Evolutionary conservation across 169 alveolate genomes (phyloP).

Genomic region (Cryptosporidium ubiquitum): DNA sequence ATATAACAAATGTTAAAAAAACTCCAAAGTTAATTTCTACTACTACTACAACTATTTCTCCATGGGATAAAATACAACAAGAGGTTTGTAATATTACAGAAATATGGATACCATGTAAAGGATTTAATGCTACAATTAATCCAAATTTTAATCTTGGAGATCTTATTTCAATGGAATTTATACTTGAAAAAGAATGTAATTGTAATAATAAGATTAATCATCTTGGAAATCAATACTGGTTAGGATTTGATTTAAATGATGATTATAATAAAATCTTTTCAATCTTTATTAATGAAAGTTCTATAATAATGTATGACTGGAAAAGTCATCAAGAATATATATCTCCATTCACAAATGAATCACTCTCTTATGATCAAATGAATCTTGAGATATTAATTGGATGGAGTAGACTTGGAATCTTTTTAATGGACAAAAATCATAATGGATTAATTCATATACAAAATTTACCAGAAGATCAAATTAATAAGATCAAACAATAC

Average conservation of each 20-base stretch:
- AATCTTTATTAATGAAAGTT: neutral
- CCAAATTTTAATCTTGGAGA: neutral
- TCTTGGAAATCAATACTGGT: conserved; percentile 22
- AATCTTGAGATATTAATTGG: conserved; percentile 2
- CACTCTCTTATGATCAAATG: conserved; percentile 2
- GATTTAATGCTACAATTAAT: conserved; percentile 4
- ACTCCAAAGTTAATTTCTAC: neutral
- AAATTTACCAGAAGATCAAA: neutral
- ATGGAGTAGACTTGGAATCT: conserved; percentile 24
- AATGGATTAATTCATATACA: conserved; percentile 2
- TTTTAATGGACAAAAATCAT: neutral
- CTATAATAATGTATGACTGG: conserved; percentile 24
- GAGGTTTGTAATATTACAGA: conserved; percentile 13
- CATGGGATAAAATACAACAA: conserved; percentile 20
- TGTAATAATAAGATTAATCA: conserved; percentile 9
- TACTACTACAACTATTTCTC: conserved; percentile 18
- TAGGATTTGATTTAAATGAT: conserved; percentile 28
- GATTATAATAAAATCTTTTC: neutral
- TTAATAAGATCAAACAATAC: neutral
- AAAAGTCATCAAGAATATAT: neutral
- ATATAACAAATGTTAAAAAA: conserved; percentile 12
- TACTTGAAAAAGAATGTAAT: neutral
- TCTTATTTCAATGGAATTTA: neutral
- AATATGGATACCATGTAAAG: conserved; percentile 15
- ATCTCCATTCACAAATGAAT: conserved; percentile 45